Evolutionary conservation across 192 early-diverging fungal genomes (phyloP).

Genomic region (Mortierella alpina): DNA sequence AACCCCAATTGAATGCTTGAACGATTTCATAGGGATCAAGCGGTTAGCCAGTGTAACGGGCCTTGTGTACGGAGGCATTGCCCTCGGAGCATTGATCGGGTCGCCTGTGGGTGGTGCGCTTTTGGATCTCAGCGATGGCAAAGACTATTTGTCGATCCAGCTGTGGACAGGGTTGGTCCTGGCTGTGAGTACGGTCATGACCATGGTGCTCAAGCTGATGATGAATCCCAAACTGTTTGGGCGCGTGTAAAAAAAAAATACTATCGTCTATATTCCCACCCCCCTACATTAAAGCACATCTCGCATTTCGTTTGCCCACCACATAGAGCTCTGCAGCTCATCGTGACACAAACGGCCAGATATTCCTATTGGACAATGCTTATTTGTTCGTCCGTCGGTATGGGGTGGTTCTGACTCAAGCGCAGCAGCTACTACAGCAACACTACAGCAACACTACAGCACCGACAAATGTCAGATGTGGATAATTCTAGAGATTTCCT

Average conservation of each 20-base stretch:
- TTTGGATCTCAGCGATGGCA: conserved; percentile 50
- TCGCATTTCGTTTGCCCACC: no score
- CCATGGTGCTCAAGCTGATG: conserved; percentile 27
- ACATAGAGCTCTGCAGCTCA: no score
- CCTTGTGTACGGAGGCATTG: conserved; percentile 61
- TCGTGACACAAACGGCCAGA: no score
- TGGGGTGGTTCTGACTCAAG: no score
- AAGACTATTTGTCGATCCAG: conserved; percentile 25
- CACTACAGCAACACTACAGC: no score
- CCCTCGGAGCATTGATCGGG: conserved; percentile 61
- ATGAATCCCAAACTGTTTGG: conserved; percentile 34
- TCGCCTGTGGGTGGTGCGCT: conserved; percentile 62
- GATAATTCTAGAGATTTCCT: no score
- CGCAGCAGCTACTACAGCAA: no score
- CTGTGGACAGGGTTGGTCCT: conserved; percentile 37
- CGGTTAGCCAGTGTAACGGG: conserved; percentile 67
- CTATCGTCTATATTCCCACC: no score
- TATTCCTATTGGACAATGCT: no score
- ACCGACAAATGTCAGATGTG: no score
- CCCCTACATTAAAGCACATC: no score
- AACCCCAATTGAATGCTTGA: background rate
- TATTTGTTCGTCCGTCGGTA: no score
- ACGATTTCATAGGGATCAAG: conserved; percentile 49
- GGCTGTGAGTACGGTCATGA: conserved; percentile 16
- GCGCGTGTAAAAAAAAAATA: conserved; percentile 33